Base-by-base conservation (phyloP, 352 stramenopile species). In the Pythium guiyangense region DNA sequence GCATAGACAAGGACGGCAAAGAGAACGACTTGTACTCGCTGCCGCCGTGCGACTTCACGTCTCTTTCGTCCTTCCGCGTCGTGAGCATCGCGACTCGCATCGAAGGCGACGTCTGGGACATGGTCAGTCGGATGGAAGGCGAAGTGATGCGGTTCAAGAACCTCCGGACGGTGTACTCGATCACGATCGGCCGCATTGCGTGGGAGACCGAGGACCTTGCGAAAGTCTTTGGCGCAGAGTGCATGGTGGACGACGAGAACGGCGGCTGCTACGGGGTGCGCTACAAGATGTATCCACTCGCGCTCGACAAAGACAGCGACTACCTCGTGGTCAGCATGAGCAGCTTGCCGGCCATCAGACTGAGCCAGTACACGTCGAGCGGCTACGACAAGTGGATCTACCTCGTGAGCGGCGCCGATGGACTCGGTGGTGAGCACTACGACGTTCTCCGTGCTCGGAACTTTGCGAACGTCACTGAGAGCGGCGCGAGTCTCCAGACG, bases 401-500 rank as follows among this genome's bases (percentile, higher is more conserved):
- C 47, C 64, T 61, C 1, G 25, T 40, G 27, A 18, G 4, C 17
- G 27, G 8, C 34, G 44, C n/a, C n/a, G n/a, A n/a, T n/a, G n/a
- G n/a, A n/a, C n/a, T n/a, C n/a, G n/a, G n/a, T n/a, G n/a, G n/a
- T 6, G 12, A 45, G 9, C 17, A 57, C 4, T 40, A 25, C 25
- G 54, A 54, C 18, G 9, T 66, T 2, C 26, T 66, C 4, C 42
- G 60, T 2, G 52, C 60, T 22, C 64, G 57, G 1, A 49, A 50
- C 12, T 59, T 68, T 12, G 27, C 37, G 2, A 49, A 12, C 0
- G 2, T 53, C 14, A 60, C 31, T 0, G 11, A 47, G 12, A 42
- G 10, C 2, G 52, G 44, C 11, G n/a, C 11, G 29, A 49, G 17
- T 12, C 17, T 46, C 17, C 22, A 25, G 39, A 45, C 39, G 39